phyloP scores from a whole-genome alignment of 2,329 filamentous ascomycete genomes.

The Xylaria sp. region DNA sequence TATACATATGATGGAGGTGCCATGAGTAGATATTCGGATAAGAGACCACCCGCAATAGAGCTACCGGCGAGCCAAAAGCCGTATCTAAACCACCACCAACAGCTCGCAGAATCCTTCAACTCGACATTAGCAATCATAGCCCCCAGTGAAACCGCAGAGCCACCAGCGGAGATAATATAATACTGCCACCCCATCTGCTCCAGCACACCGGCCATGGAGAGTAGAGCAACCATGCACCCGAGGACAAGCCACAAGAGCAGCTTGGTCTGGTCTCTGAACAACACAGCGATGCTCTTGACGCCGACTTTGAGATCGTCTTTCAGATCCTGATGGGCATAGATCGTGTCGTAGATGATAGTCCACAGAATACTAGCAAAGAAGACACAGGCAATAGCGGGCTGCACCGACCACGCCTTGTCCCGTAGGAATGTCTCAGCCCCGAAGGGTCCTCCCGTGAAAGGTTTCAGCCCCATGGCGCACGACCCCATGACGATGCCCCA shows the following conservation, averaged over 20 bases:
- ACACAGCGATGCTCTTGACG: constrained; percentile 51
- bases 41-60: constrained; percentile 44
- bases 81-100: constrained; percentile 50
- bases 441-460: constrained; percentile 43
- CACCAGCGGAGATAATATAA: constrained; percentile 43
- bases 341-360: constrained; percentile 52
- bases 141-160: constrained; percentile 43
- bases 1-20: constrained; percentile 16
- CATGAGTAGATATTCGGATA: constrained; percentile 38
- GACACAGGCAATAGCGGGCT: constrained; percentile 44
- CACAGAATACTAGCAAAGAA: constrained; percentile 49
- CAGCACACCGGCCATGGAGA: constrained; percentile 39
- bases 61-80: constrained; percentile 49
- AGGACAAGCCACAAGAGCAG: constrained; percentile 42
- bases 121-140: constrained; percentile 48
- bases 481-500: constrained; percentile 50
- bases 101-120: constrained; percentile 46
- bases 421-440: constrained; percentile 13
- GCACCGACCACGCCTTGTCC: constrained; percentile 41
- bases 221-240: constrained; percentile 41
- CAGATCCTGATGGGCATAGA: constrained; percentile 53
- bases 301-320: constrained; percentile 50
- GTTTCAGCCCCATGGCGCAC: constrained; percentile 44
- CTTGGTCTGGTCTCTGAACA: constrained; percentile 46
- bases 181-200: constrained; percentile 41